Base-by-base conservation (phyloP, 2,329 filamentous ascomycete genomes). In the Aquanectria penicillioides region DNA sequence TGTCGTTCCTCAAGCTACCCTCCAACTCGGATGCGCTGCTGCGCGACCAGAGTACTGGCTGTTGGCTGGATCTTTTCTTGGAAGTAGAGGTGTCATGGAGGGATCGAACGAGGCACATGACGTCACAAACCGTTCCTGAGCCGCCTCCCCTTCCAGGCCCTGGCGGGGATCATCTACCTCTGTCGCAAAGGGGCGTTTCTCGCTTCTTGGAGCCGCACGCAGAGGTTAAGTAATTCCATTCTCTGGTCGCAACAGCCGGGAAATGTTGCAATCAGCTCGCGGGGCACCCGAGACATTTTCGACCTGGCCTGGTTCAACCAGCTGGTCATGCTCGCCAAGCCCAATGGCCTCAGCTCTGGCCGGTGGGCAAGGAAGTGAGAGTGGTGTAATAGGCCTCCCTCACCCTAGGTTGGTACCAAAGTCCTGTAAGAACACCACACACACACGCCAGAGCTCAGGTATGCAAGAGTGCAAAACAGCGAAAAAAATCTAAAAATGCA, bases 91-190 rank as follows among this genome's bases (percentile, higher is more conserved):
- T 31, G 55, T 40, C 40, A 47, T 40, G 20, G 36, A 15, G 26
- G 51, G 51, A 54, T 47, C 15, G 26, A 43, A 29, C 38, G 20
- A 28, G 11, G 28, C 33, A 33, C 33, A 57, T 58, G 55, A 58
- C 55, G 55, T 58, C 55, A 58, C 55, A 17, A 25, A 11, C 7
- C 20, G 41, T 40, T 22, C n/a, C 20, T 13, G 28, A 52, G 23
- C 49, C 23, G 34, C 34, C 18, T 33, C 25, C n/a, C 10, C 12
- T 36, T 38, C 25, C 11, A 36, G 22, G 34, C 41, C 12, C 41
- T 26, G 23, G 48, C 38, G 49, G 38, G 38, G 33, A 31, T 38
- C 18, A 37, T 49, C 46, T 26, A 9, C 46, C 46, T 34, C 17
- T 13, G 10, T 10, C 33, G 18, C 8, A 17, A 49, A 28, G 28